Evolutionary conservation across 2,329 filamentous ascomycete genomes (phyloP), one percentile per base, ranked within the genome.

Genomic region (Cladosporium velox): DNA sequence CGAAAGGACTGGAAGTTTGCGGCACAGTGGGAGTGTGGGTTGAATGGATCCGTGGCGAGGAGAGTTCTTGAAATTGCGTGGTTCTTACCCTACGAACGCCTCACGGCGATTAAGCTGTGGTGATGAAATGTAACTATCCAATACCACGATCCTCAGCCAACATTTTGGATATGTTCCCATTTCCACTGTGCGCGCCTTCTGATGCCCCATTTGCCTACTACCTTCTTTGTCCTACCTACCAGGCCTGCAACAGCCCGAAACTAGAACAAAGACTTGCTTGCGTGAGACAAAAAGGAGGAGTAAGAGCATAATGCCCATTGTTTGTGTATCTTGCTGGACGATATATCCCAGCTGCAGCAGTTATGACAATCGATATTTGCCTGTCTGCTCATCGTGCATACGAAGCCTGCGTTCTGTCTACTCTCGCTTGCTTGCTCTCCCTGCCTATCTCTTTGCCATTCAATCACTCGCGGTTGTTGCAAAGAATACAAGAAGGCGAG

Each of bases 21-120:
- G 83, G 80, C 41, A 81, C 86, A 74, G 67, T 86, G 51, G 81
- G 82, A 0, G 75, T 85, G 30, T 86, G 83, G 82, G 77, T 78
- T 10, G 83, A 85, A 75, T 86, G 83, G 81, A 68, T 85, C 35
- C 47, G 61, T 68, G 69, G 65, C 67, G 41, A 65, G 60, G 30
- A 65, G 18, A 21, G 28, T 34, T 4, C 52, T 55, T 55, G 24
- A 24, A 24, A 24, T 24, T 24, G 24, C 24, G 24, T 24, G 24
- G 24, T 24, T 24, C 24, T 24, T 24, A 24, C 24, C 24, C 24
- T 24, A 24, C 24, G 24, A 24, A 24, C 24, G 24, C 24, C 41
- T 47, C 1, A 3, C n/a, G n/a, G 10, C 10, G n/a, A 12, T 21
- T 3, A 47, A 12, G 41, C 10, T 47, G n/a, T 24, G 41, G n/a